These are phyloP conservation scores for Naegleria lovaniensis DNA, from an alignment of 208 protist species.

Conservation along the genomic window DNA sequence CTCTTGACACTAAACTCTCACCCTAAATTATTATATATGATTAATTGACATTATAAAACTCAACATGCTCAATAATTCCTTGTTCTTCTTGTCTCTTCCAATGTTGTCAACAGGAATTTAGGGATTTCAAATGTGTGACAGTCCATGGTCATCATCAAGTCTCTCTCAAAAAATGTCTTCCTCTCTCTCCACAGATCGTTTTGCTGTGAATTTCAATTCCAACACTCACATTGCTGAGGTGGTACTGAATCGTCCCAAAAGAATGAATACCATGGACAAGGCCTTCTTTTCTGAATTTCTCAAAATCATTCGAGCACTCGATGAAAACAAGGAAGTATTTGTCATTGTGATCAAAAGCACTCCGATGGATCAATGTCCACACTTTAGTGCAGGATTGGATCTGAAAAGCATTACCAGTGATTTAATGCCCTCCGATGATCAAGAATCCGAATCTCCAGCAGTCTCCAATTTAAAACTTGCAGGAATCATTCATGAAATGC, in stretches of 20 bases:
- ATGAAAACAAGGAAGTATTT: not conserved
- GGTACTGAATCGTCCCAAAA: not conserved
- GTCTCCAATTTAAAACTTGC: not conserved
- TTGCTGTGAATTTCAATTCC: not conserved
- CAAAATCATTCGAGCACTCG: not conserved
- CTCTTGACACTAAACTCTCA: too few species aligned
- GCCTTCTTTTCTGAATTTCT: slow-evolving; percentile 1
- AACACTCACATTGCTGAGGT: not conserved
- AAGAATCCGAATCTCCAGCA: not conserved
- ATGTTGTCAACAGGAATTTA: too few species aligned
- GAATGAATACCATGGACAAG: not conserved
- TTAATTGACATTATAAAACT: too few species aligned
- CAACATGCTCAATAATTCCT: too few species aligned
- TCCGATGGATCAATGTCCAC: not conserved
- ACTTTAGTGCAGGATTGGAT: slow-evolving; percentile 12
- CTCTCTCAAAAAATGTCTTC: not conserved
- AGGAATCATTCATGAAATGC: slow-evolving; percentile 25
- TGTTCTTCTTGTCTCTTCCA: too few species aligned
- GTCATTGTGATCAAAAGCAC: not conserved
- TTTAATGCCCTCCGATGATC: not conserved
- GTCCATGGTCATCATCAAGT: too few species aligned
- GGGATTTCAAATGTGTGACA: too few species aligned
- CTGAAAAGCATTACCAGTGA: not conserved
- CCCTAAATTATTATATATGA: too few species aligned
- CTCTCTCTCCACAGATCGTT: not conserved